Base-by-base conservation (phyloP, 2,329 filamentous ascomycete genomes). In the Tolypocladium tropicale region DNA sequence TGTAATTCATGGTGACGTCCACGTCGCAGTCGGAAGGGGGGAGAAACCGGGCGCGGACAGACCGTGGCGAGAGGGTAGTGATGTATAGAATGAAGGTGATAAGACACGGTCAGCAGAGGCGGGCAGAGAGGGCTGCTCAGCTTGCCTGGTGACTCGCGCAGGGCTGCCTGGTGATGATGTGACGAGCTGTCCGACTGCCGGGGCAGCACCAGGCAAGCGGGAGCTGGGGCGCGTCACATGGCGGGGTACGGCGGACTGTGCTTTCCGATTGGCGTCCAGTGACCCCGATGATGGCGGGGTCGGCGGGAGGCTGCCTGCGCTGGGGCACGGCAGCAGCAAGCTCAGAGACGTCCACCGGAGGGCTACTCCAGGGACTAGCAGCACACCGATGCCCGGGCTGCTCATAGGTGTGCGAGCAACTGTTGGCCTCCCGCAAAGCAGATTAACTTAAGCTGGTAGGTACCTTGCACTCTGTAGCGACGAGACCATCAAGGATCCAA, bases 1-100 rank as follows among this genome's bases (percentile, higher is more conserved):
- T 82, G 76, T 92, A 86, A 71, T 95, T 94, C 90, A 96, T 95
- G 58, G 62, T 74, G 34, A 14, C 46, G 46, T 32, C 28, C 2
- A 10, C 46, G 46, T 49, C 28, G 46, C 18, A 6, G 46, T 32
- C 25, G 46, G n/a, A n/a, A n/a, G n/a, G 46, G 14, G 23, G 43
- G 23, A n/a, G 9, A 25, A 30, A 4, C n/a, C 43, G 43, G 23
- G 25, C 16, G 12, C 46, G 12, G 46, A 32, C 18, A 32, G 28
- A 21, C 21, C n/a, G 14, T 33, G n/a, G 46, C 28, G 6, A 4
- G 4, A 4, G 46, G 28, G 18, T 32, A 50, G 21, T 25, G 30
- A 50, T 39, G 34, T 2, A 10, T 30, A 39, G 36, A 30, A 9
- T 12, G 23, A 10, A 28, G 12, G n/a, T n/a, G 11, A 10, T 6